Percentiles rank a stretch among this genome's conserved stretches.
phyloP scores from a whole-genome alignment of 441 rosid genomes.

The Bruguiera hainesii region DNA sequence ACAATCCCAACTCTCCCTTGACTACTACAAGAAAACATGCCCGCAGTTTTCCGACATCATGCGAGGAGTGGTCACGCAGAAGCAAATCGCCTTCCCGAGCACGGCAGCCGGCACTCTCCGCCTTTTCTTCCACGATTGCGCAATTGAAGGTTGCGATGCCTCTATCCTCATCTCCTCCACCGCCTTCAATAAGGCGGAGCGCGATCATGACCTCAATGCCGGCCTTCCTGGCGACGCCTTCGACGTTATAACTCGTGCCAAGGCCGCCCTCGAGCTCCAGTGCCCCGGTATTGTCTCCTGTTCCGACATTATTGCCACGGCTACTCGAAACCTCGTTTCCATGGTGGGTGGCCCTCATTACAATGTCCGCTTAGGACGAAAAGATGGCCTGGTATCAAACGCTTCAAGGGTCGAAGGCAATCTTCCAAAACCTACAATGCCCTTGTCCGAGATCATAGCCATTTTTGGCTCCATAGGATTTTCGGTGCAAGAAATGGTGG shows the following conservation, averaged over 20 bases:
- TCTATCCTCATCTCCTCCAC: conserved; percentile 56
- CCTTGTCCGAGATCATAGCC: conserved; percentile 34
- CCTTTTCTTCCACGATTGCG: conserved; percentile 69
- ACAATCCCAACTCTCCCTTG: conserved; percentile 37
- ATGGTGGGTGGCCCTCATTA: conserved; percentile 61
- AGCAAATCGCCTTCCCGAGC: conserved; percentile 46
- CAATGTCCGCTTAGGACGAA: conserved; percentile 41
- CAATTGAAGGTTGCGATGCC: conserved; percentile 63
- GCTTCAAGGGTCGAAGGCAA: conserved; percentile 33
- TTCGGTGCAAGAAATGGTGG: conserved; percentile 47
- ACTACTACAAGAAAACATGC: conserved; percentile 54
- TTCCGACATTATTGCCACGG: conserved; percentile 51
- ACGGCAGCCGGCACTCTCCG: conserved; percentile 69
- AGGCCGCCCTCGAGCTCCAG: conserved; percentile 56
- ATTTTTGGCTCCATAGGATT: conserved; percentile 41
- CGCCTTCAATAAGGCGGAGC: conserved; percentile 51
- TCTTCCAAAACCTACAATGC: conserved; percentile 33
- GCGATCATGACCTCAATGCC: conserved; percentile 47
- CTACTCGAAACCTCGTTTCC: conserved; percentile 49
- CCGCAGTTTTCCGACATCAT: conserved; percentile 43
- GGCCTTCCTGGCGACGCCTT: conserved; percentile 69
- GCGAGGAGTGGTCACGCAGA: conserved; percentile 32
- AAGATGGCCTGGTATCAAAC: conserved; percentile 47
- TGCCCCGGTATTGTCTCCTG: conserved; percentile 64
- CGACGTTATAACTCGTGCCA: conserved; percentile 47